A percentile compares a stretch with the other conserved stretches of the same genome.
Conservation (phyloP, 331 rosid species). For the Rosa hybrid region DNA sequence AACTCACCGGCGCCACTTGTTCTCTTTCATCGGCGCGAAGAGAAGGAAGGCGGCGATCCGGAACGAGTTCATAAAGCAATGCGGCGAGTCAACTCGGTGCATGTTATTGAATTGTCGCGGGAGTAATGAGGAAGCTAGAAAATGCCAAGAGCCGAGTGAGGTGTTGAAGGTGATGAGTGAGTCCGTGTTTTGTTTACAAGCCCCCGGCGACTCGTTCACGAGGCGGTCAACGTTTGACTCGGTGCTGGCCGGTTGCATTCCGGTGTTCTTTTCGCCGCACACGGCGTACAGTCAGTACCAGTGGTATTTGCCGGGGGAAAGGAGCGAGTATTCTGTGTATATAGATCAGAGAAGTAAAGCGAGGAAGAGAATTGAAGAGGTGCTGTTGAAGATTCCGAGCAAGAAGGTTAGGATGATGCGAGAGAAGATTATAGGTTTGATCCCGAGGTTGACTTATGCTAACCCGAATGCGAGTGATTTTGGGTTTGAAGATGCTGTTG, state of each 20-base stretch:
- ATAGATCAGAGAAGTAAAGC: conserved; percentile 53
- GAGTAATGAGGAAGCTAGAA: conserved; percentile 8
- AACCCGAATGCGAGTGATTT: conserved; percentile 51
- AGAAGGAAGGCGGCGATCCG: conserved; percentile 63
- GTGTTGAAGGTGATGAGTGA: conserved; percentile 51
- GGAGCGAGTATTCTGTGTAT: conserved; percentile 53
- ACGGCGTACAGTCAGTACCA: conserved; percentile 82
- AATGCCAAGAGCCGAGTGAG: conserved; percentile 50
- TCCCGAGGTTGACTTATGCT: conserved; percentile 52
- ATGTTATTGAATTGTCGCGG: conserved; percentile 42
- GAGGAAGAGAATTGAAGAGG: conserved; percentile 52
- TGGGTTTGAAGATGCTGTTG: conserved; percentile 61
- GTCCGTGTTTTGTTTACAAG: conserved; percentile 69
- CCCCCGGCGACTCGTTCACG: conserved; percentile 80
- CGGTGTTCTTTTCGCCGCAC: conserved; percentile 74
- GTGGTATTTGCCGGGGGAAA: conserved; percentile 57
- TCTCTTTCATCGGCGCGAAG: conserved; percentile 69
- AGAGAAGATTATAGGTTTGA: conserved; percentile 42
- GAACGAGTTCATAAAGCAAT: conserved; percentile 53
- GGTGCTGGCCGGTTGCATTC: conserved; percentile 67
- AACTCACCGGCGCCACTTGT: conserved; percentile 45
- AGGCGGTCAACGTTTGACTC: conserved; percentile 83
- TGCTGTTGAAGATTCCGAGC: conserved; percentile 38
- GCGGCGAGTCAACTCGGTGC: conserved; percentile 47
- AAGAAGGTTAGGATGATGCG: conserved; percentile 47